Base-by-base conservation (phyloP, 1,284 basidiomycete genomes). In the Testicularia cyperi region DNA sequence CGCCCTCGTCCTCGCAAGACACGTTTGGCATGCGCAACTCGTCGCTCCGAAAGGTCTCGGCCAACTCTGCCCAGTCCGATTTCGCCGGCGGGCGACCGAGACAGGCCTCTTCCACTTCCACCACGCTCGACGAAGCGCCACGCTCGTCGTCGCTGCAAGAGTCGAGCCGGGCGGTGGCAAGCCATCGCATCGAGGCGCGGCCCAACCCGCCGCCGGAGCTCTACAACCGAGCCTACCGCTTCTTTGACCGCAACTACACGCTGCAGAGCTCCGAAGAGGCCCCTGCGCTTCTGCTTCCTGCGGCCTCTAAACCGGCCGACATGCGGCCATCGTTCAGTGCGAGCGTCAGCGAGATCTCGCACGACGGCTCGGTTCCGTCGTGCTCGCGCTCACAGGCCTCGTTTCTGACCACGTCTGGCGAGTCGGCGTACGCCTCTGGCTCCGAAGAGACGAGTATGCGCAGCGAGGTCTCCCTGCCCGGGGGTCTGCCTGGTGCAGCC, bases 201-300 rank as follows among this genome's bases (percentile, higher is more conserved):
- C 24, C 18, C 22, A 20, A 18, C 6, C 19, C 16, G 18, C 18
- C 18, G 13, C 16, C 19, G 6, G 38, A 53, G 10, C 53, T 69
- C n/a, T 67, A 69, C 28, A 45, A 44, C 14, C 44, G 53, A 7
- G 60, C 66, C 9, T 55, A 55, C 16, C 46, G 54, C 21, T 60
- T 49, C 31, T 69, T 69, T 18, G 41, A 52, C 24, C 45, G 52
- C 25, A 45, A 47, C 16, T 67, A 67, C 33, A 51, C 42, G 9
- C 38, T 67, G 16, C 42, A 61, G 31, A 26, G 38, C 7, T 21
- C 37, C 2, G 3, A 22, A 2, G 18, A 22, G 6, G 24, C 43
- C n/a, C n/a, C n/a, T n/a, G n/a, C n/a, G n/a, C n/a, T n/a, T n/a
- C n/a, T n/a, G n/a, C n/a, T n/a, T n/a, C n/a, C n/a, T n/a, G n/a